These are phyloP conservation scores for Waitea zeae DNA, from an alignment of 1,284 basidiomycete species.

Conservation along the genomic window DNA sequence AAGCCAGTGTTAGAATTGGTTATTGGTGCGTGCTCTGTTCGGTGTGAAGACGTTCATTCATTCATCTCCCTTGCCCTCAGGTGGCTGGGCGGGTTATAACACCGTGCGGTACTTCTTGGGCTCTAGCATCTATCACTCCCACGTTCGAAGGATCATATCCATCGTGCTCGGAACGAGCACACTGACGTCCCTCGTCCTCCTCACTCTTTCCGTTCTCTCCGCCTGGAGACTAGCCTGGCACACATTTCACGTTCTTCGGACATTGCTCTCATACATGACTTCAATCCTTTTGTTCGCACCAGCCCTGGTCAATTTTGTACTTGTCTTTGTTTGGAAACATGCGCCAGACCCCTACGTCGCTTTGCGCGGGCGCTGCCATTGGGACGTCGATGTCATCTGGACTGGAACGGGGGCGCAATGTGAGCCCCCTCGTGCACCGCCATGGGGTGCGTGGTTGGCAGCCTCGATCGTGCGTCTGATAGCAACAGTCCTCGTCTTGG, in stretches of 20 bases:
- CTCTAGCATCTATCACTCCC: slow-evolving; percentile 20
- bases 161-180: slow-evolving; percentile 44
- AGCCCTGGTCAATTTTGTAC: slow-evolving; percentile 31
- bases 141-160: slow-evolving; percentile 20
- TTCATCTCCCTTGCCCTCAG: too few relatives aligned
- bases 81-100: slow-evolving; percentile 39
- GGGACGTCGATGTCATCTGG: slow-evolving; percentile 54
- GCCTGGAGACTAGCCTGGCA: not conserved
- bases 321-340: slow-evolving; percentile 31
- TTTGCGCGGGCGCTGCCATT: slow-evolving; percentile 27
- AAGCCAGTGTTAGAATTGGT: too few relatives aligned
- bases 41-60: too few relatives aligned
- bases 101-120: slow-evolving; percentile 45
- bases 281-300: slow-evolving; percentile 29
- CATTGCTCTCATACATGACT: slow-evolving; percentile 19
- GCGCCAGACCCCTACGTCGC: slow-evolving; percentile 19
- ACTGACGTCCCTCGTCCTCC: slow-evolving; percentile 36
- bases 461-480: slow-evolving; percentile 30
- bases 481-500: slow-evolving; percentile 29
- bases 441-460: slow-evolving; percentile 34
- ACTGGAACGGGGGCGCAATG: slow-evolving; percentile 18
- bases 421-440: slow-evolving; percentile 10
- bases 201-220: slow-evolving; percentile 21
- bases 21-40: too few relatives aligned
- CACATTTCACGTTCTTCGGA: slow-evolving; percentile 14